Percentiles rank a stretch among this genome's conserved stretches.
phyloP scores from a whole-genome alignment of 2,329 filamentous ascomycete species.

The Orbilia oligospora region DNA sequence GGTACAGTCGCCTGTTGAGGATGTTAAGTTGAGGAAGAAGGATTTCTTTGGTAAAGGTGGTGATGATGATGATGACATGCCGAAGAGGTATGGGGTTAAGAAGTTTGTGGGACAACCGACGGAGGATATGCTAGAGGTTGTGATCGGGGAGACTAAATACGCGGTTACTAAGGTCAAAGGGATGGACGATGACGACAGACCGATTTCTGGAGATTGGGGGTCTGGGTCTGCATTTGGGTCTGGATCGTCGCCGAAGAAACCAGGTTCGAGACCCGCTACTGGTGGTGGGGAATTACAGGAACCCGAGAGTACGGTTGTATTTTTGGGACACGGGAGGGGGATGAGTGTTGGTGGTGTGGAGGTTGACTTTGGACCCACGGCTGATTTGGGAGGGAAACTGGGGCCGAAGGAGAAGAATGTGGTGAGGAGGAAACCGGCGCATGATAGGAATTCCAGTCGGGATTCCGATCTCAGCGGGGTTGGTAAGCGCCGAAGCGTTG shows the following conservation, averaged over 20 bases:
- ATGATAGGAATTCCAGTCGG: constrained; percentile 7
- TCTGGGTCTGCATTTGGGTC: neutral
- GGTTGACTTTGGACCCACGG: constrained; percentile 54
- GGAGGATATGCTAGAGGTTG: constrained; percentile 55
- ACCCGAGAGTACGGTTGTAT: constrained; percentile 11
- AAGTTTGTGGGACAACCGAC: constrained; percentile 59
- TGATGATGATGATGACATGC: constrained; percentile 17
- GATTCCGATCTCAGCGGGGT: constrained; percentile 6
- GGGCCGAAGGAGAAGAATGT: constrained; percentile 26
- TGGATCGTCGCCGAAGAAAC: neutral
- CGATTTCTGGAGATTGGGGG: constrained; percentile 9
- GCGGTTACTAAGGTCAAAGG: constrained; percentile 33
- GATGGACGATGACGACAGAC: neutral
- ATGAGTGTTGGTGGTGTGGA: constrained; percentile 37
- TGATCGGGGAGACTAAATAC: constrained; percentile 52
- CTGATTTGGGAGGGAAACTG: constrained; percentile 33
- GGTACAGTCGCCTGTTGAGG: constrained; percentile 27
- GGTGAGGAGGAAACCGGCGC: neutral
- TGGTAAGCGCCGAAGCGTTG: constrained; percentile 73
- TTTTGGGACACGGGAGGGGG: constrained; percentile 21
- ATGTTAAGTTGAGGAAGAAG: neutral
- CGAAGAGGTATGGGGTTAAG: constrained; percentile 44
- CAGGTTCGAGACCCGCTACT: neutral
- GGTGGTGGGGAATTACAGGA: constrained; percentile 6
- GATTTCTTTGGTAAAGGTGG: neutral